Base-by-base conservation (phyloP, 495 filamentous ascomycete species). In the Aspergillus conjunctus region DNA sequence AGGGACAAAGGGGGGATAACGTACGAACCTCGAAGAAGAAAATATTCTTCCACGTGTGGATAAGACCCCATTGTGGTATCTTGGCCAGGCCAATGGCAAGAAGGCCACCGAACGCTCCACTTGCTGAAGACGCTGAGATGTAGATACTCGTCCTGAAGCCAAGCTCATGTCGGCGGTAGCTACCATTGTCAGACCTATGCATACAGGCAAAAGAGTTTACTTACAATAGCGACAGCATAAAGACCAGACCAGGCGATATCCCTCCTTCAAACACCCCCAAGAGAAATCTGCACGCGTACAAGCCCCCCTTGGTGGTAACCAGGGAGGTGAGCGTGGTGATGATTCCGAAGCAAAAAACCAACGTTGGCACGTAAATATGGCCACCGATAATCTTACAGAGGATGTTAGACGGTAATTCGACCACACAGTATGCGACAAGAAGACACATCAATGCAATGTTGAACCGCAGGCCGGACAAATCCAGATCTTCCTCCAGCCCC, bases 91-190 rank as follows among this genome's bases (percentile, higher is more conserved):
- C 58, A 11, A 60, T 60, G 0, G 58, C 58, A 20, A 60, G 49
- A 26, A 60, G 51, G 7, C 58, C 58, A 37, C 51, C 51, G 21
- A 60, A 60, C 6, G 58, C 58, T 12, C 58, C 58, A 26, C 58
- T 60, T 0, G 58, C 58, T 22, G 58, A 60, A 1, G 51, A 60
- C 4, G 58, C 58, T 7, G 58, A 60, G 50, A 60, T 60, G 21
- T 60, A 60, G 32, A 60, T 54, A 17, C 58, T 60, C 8, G 58
- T 60, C 22, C 58, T 30, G n/a, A 60, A 54, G 1, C 58, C 58
- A 7, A 60, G 58, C 31, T 60, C 58, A 33, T 60, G 58, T 10
- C 58, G 58, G 9, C 58, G 58, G 12, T 60, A 60, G 41, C 51
- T 60, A 20, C 10, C 34, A 9, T 5, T 0, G 18, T 43, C 12